Evolutionary conservation across 331 rosid genomes (phyloP).

Genomic region (Erythrophleum ivorense): DNA sequence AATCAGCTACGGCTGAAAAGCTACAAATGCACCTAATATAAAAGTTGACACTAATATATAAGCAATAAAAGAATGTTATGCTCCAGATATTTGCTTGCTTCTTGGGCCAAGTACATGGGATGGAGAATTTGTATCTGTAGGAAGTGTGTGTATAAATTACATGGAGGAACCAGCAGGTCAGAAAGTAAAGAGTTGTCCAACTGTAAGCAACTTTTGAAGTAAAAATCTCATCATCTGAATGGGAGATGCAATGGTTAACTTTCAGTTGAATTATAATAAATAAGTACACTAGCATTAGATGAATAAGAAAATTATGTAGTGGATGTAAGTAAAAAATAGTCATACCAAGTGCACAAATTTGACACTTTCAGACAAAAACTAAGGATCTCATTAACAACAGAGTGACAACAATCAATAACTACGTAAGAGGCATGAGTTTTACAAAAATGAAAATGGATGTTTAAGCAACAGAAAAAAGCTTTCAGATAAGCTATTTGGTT

Average conservation of each 20-base stretch:
- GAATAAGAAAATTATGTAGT: background rate
- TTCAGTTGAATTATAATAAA: background rate
- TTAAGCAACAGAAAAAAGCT: too few species aligned
- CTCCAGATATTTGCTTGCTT: background rate
- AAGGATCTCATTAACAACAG: too few species aligned
- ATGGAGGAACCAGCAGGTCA: background rate
- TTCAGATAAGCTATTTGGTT: too few species aligned
- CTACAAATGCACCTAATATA: too few species aligned
- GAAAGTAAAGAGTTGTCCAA: background rate
- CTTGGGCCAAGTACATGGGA: background rate
- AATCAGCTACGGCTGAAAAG: too few species aligned
- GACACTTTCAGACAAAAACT: background rate
- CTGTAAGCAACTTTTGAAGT: background rate
- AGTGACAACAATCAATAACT: background rate
- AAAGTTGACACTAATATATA: background rate
- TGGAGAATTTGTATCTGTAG: background rate
- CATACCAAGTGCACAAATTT: background rate
- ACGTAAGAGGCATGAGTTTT: background rate
- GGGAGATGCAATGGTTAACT: background rate
- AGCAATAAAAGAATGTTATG: background rate
- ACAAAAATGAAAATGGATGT: background rate
- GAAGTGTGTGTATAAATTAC: background rate
- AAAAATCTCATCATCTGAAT: background rate
- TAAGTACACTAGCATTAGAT: background rate
- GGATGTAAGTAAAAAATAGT: background rate